Percentiles rank a stretch among this genome's conserved stretches.
These are phyloP conservation scores for Paecilomyces formosus DNA, from an alignment of 2,329 filamentous ascomycete species.

Conservation along the genomic window DNA sequence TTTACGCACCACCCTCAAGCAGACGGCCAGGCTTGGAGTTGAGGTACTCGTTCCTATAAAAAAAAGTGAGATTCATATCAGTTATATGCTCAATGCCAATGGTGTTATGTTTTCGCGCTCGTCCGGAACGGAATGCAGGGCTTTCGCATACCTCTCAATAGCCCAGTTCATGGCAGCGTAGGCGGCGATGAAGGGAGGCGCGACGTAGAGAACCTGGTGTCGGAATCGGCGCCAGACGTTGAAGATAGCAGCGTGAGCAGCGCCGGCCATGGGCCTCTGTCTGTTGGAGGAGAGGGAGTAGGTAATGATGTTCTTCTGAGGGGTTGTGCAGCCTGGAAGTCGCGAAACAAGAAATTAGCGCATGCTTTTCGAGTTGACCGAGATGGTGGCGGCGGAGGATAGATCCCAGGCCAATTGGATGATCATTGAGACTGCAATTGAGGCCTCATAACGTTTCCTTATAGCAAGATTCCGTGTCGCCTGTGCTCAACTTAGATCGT, in stretches of 20 bases:
- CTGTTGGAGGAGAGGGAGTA: slow-evolving; percentile 82
- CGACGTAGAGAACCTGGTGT: slow-evolving; percentile 81
- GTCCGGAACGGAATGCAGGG: not conserved
- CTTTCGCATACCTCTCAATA: slow-evolving; percentile 64
- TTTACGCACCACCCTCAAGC: slow-evolving; percentile 28
- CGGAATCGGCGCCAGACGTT: slow-evolving; percentile 86
- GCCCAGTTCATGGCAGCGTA: slow-evolving; percentile 91
- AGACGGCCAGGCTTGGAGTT: slow-evolving; percentile 44
- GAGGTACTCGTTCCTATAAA: slow-evolving; percentile 40
- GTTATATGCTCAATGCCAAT: slow-evolving; percentile 3
- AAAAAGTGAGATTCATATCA: not conserved
- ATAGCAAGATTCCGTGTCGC: not conserved
- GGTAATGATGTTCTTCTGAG: slow-evolving; percentile 54
- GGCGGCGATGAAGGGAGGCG: slow-evolving; percentile 66
- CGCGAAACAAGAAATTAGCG: slow-evolving; percentile 1
- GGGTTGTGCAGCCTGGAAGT: slow-evolving; percentile 26
- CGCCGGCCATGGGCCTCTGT: slow-evolving; percentile 77
- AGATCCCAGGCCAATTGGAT: not conserved
- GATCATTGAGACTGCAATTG: not conserved
- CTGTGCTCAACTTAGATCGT: not conserved
- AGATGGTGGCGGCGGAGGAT: not conserved
- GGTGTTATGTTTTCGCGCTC: not conserved
- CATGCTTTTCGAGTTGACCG: not conserved
- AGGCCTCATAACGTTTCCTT: not conserved
- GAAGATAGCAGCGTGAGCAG: slow-evolving; percentile 77